Evolutionary conservation across 345 rosid species (phyloP).

Genomic region (Theobroma cacao): DNA sequence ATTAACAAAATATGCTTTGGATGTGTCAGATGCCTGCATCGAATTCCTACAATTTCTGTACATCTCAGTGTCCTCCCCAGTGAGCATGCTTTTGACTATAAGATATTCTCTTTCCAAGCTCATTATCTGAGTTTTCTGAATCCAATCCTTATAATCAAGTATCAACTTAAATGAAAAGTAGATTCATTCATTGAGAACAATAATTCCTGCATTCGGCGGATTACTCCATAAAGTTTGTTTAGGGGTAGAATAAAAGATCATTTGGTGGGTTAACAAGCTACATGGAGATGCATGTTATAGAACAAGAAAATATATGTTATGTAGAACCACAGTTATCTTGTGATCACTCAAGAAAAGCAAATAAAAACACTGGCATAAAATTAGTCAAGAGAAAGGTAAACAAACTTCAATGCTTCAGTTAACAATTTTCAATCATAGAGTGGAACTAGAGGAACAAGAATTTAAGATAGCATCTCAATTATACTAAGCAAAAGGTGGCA

Average conservation of each 20-base stretch:
- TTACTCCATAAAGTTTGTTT: background rate
- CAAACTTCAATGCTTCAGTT: background rate
- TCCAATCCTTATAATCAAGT: background rate
- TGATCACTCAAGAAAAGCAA: background rate
- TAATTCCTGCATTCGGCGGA: background rate
- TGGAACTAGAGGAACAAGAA: background rate
- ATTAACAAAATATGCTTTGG: too few relatives aligned
- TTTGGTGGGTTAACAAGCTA: background rate
- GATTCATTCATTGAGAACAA: background rate
- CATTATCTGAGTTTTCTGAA: background rate
- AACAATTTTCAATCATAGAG: background rate
- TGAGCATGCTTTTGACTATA: too few relatives aligned
- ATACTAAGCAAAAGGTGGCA: background rate
- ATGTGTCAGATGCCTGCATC: too few relatives aligned
- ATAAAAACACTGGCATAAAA: background rate
- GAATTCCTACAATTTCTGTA: background rate
- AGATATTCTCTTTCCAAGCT: background rate
- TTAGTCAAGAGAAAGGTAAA: background rate
- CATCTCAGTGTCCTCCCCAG: too few relatives aligned
- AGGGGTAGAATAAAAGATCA: background rate
- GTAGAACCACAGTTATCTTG: background rate
- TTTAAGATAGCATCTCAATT: background rate
- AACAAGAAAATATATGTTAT: background rate
- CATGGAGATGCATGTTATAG: background rate
- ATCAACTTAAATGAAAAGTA: background rate